Evolutionary conservation across 176 grass and related monocot species (phyloP), one percentile per base, ranked within the genome.

Genomic region (Musa schizocarpa): DNA sequence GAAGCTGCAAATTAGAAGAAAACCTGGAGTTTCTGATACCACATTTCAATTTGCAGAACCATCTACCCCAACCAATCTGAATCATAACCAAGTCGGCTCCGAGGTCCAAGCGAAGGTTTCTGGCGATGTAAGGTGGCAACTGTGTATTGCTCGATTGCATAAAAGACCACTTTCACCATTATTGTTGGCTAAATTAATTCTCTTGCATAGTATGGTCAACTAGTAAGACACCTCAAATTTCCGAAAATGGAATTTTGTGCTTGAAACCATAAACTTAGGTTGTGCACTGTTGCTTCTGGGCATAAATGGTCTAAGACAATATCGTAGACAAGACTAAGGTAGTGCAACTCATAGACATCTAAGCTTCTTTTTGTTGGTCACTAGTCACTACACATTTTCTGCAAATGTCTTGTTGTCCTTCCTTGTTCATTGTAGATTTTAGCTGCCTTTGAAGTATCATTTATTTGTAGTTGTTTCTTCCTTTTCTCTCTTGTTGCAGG

Each of bases 51-150:
- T 72, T 34, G 48, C 53, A 23, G 55, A 86, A 51, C 22, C 75
- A 71, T 43, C 79, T 22, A 67, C 8, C 49, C 68, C 66, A 29
- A 20, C 71, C 53, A 82, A 76, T 83, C 62, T 79, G 26, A 87
- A 80, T 50, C 83, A 76, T 34, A 82, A 64, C 68, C 51, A 74
- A 59, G 48, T 64, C 51, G 71, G 52, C 3, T 16, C 73, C 50
- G 93, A 96, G 6, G 85, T 86, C 1, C 90, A 92, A 77, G 81
- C 92, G 82, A 96, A 90, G 75, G 89, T 81, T 76, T 96, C 93
- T 72, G 89, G 90, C 82, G 90, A 96, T 85, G 93, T 92, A 92
- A 96, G 93, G 90, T 92, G 89, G 84, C 87, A 79, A 76, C 53
- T 75, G 1, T 54, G 82, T 84, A 75, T 84, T 63, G 74, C 27